phyloP scores from a whole-genome alignment of 2,329 filamentous ascomycete genomes.

The Falciphora oryzae region DNA sequence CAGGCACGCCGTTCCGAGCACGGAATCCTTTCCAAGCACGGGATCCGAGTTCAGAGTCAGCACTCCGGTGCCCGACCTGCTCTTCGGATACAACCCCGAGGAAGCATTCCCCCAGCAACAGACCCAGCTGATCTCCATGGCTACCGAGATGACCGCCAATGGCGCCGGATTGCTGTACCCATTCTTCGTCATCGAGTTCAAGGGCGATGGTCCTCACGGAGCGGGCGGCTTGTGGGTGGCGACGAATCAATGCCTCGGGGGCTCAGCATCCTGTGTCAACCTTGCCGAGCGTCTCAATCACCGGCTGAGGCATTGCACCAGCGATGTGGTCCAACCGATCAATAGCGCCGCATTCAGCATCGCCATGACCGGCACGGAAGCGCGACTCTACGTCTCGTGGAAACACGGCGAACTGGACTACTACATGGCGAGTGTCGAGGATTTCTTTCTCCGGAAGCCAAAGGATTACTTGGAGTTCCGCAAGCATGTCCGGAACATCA shows the following conservation, averaged over 20 bases:
- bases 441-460: no score
- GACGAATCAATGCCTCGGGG: slow-evolving; percentile 23
- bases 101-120: neutral
- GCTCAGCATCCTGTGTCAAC: no score
- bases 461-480: no score
- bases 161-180: slow-evolving; percentile 9
- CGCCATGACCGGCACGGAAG: no score
- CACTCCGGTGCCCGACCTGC: neutral
- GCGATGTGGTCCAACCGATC: no score
- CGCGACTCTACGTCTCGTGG: no score
- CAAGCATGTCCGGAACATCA: no score
- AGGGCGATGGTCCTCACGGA: slow-evolving; percentile 21
- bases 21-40: neutral
- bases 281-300: no score
- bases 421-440: no score
- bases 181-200: slow-evolving; percentile 26
- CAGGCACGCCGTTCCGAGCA: neutral
- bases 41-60: neutral
- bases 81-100: neutral
- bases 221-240: slow-evolving; percentile 26
- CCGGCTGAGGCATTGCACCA: no score
- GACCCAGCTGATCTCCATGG: neutral
- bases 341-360: no score
- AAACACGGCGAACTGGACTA: no score
- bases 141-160: neutral